A percentile compares a stretch with the other conserved stretches of the same genome.
These are phyloP conservation scores for Daedalea quercina DNA, from an alignment of 768 basidiomycete species.

Conservation along the genomic window DNA sequence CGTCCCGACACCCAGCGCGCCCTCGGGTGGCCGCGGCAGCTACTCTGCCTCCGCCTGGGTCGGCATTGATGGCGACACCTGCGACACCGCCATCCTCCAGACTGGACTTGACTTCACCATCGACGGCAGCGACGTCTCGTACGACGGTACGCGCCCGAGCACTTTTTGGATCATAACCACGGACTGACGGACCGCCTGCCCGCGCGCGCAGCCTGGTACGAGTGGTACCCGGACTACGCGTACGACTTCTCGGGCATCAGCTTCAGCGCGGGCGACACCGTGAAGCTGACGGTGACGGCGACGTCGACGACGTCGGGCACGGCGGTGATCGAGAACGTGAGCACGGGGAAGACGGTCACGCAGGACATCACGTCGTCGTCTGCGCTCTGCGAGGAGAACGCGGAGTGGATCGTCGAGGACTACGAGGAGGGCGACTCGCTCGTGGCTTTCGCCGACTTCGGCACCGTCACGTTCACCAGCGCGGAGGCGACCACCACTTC, in stretches of 20 bases:
- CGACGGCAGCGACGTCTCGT: conserved; percentile 16
- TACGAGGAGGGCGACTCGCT: conserved; percentile 17
- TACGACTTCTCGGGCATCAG: conserved; percentile 27
- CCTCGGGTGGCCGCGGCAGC: conserved; percentile 18
- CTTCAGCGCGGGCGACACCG: conserved; percentile 22
- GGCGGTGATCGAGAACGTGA: conserved; percentile 22
- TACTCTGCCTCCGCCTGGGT: conserved; percentile 30
- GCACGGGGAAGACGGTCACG: conserved; percentile 22
- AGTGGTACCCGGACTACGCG: conserved; percentile 28
- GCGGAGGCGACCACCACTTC: conserved; percentile 22
- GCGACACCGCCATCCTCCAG: conserved; percentile 28
- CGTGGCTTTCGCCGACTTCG: conserved; percentile 32
- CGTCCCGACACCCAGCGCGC: conserved; percentile 24
- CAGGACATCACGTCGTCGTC: conserved; percentile 23
- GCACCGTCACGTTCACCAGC: conserved; percentile 29
- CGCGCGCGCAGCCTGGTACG: conserved; percentile 22
- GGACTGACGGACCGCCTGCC: too few relatives aligned
- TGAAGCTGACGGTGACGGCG: conserved; percentile 25
- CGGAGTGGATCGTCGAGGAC: conserved; percentile 35
- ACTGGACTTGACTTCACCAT: conserved; percentile 30
- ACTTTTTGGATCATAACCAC: too few relatives aligned
- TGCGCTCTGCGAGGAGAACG: conserved; percentile 28
- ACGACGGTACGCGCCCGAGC: conserved; percentile 20
- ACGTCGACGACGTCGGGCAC: conserved; percentile 20
- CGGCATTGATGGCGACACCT: conserved; percentile 32